Evolutionary conservation across 2,329 filamentous ascomycete species (phyloP).

Genomic region (Epichloe bromicola): DNA sequence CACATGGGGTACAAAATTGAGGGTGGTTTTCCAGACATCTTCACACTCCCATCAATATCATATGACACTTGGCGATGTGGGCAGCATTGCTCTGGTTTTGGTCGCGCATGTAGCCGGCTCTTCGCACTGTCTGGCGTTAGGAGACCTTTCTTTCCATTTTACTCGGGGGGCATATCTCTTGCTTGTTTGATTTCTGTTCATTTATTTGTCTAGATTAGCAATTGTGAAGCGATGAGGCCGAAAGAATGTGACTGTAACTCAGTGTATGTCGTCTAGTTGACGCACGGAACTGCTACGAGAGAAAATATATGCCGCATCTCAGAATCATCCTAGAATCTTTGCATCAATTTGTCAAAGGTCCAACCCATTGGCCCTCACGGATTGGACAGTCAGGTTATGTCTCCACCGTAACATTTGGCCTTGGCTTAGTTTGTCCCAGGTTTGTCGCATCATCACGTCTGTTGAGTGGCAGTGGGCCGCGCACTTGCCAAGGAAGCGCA

Average conservation of each 20-base stretch:
- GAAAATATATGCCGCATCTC: not conserved
- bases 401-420: too few relatives aligned
- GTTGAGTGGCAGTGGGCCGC: too few relatives aligned
- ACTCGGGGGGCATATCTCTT: not conserved
- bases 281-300: not conserved
- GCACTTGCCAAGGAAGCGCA: not conserved
- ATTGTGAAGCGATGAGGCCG: not conserved
- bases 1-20: not conserved
- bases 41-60: not conserved
- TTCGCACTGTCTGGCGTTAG: slow-evolving; percentile 9
- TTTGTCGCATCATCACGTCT: not conserved
- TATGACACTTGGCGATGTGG: not conserved
- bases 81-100: not conserved
- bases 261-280: not conserved
- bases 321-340: not conserved
- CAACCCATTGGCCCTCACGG: too few relatives aligned
- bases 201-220: not conserved
- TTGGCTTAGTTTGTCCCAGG: not conserved
- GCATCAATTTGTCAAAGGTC: not conserved
- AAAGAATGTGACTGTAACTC: not conserved
- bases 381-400: too few relatives aligned
- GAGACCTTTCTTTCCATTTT: not conserved
- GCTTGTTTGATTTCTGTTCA: not conserved
- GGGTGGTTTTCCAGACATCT: not conserved
- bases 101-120: not conserved